Evolutionary conservation across 768 basidiomycete genomes (phyloP).

Genomic region (Pulveroboletus frians): DNA sequence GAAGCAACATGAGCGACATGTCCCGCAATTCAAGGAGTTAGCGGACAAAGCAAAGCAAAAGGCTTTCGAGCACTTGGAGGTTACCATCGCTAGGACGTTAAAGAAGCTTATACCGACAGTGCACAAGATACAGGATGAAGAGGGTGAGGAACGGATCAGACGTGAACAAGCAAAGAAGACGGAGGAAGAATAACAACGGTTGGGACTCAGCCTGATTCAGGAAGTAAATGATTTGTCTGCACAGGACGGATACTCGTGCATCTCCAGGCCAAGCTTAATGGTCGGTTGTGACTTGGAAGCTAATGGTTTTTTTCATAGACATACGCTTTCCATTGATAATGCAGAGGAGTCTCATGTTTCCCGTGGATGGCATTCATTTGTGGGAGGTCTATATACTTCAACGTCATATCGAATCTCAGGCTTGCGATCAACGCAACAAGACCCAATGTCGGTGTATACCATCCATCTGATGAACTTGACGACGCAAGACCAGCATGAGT

Average conservation of each 20-base stretch:
- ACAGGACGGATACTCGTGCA: slow-evolving; percentile 2
- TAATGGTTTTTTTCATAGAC: slow-evolving; percentile 2
- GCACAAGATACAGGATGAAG: slow-evolving; percentile 8
- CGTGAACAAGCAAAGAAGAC: neutral
- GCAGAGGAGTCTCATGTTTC: neutral
- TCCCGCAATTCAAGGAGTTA: neutral
- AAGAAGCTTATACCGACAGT: slow-evolving; percentile 11
- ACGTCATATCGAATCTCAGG: slow-evolving; percentile 6
- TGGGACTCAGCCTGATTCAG: slow-evolving; percentile 17
- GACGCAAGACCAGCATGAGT: slow-evolving; percentile 26
- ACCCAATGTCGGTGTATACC: slow-evolving; percentile 18
- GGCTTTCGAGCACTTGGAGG: neutral
- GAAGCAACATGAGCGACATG: neutral
- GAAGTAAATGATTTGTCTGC: slow-evolving; percentile 16
- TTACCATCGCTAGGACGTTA: neutral
- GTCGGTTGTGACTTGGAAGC: neutral
- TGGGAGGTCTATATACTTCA: neutral
- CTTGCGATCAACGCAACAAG: slow-evolving; percentile 13
- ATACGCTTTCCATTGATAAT: slow-evolving; percentile 5
- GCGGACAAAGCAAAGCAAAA: neutral
- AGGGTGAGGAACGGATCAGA: neutral
- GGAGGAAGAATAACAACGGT: slow-evolving; percentile 2
- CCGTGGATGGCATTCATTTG: neutral
- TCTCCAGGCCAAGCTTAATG: neutral
- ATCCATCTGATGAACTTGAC: slow-evolving; percentile 28